Conservation (phyloP, 1,284 basidiomycete species). For the Ceratobasidium sp. region DNA sequence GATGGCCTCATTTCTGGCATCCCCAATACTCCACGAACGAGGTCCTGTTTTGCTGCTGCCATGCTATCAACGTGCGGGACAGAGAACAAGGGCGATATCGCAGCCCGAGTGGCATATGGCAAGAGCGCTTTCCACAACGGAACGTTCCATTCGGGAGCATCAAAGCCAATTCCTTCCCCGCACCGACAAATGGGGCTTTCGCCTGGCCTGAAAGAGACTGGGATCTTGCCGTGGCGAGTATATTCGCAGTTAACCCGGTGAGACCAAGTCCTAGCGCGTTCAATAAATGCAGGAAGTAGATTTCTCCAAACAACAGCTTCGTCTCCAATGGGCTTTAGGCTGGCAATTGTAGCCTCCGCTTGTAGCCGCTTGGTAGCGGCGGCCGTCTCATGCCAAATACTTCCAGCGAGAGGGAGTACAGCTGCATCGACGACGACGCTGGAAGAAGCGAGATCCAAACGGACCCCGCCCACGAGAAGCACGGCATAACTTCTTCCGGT, state of each 20-base stretch:
- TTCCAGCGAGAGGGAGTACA: slow-evolving; percentile 2
- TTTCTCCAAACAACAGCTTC: slow-evolving; percentile 21
- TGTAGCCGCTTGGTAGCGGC: background rate
- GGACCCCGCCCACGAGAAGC: slow-evolving; percentile 4
- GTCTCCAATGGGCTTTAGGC: background rate
- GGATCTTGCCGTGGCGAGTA: background rate
- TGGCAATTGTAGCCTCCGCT: background rate
- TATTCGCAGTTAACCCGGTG: slow-evolving; percentile 31
- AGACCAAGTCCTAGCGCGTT: slow-evolving; percentile 21
- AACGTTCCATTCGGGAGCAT: background rate
- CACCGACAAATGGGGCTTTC: slow-evolving; percentile 12
- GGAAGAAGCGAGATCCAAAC: slow-evolving; percentile 8
- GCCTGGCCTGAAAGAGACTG: background rate
- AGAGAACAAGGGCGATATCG: slow-evolving; percentile 8
- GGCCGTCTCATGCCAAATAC: background rate
- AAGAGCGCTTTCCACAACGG: background rate
- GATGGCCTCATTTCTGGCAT: background rate
- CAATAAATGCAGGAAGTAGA: slow-evolving; percentile 23
- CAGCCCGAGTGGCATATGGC: slow-evolving; percentile 18
- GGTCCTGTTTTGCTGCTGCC: background rate
- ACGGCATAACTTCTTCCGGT: background rate
- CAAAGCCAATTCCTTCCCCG: slow-evolving; percentile 19
- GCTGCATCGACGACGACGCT: slow-evolving; percentile 13
- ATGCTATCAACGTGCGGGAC: background rate
- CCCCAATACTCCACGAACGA: background rate